Conservation (phyloP, 345 rosid species). For the Lepidium sativum region DNA sequence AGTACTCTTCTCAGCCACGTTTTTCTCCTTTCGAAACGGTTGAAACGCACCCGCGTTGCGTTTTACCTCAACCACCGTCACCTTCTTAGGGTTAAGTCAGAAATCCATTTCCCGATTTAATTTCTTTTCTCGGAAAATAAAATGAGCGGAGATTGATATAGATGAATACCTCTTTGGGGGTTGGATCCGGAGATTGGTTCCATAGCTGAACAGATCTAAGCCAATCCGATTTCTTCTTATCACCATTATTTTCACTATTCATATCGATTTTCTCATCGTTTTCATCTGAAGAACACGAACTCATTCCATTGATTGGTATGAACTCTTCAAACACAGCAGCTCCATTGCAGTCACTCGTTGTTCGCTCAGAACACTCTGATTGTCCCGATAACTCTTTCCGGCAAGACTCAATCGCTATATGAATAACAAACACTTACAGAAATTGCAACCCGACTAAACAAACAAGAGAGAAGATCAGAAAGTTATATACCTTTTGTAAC, state of each 20-base stretch:
- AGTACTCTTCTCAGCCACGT: conserved; percentile 17
- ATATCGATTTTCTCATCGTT: conserved; percentile 16
- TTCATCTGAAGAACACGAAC: conserved; percentile 20
- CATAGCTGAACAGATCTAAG: conserved; percentile 95
- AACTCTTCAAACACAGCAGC: conserved; percentile 64
- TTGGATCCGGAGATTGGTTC: conserved; percentile 72
- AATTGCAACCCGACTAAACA: not conserved
- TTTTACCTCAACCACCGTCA: conserved; percentile 46
- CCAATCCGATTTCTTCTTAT: conserved; percentile 78
- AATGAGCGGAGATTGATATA: not conserved
- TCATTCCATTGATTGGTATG: conserved; percentile 53
- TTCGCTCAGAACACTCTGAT: conserved; percentile 76
- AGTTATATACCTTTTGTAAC: conserved; percentile 56
- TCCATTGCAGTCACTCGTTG: conserved; percentile 46
- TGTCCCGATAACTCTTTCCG: conserved; percentile 58
- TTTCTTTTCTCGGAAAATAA: conserved; percentile 23
- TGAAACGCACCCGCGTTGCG: conserved; percentile 71
- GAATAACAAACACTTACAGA: not conserved
- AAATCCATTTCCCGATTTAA: conserved; percentile 39
- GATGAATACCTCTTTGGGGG: conserved; percentile 30
- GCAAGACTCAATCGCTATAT: conserved; percentile 65
- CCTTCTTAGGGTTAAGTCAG: too few relatives aligned
- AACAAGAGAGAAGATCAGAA: not conserved
- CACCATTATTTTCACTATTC: not conserved
- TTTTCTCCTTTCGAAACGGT: conserved; percentile 51